Base-by-base conservation (phyloP, 257 asterid genomes). In the Nicotiana paniculata region DNA sequence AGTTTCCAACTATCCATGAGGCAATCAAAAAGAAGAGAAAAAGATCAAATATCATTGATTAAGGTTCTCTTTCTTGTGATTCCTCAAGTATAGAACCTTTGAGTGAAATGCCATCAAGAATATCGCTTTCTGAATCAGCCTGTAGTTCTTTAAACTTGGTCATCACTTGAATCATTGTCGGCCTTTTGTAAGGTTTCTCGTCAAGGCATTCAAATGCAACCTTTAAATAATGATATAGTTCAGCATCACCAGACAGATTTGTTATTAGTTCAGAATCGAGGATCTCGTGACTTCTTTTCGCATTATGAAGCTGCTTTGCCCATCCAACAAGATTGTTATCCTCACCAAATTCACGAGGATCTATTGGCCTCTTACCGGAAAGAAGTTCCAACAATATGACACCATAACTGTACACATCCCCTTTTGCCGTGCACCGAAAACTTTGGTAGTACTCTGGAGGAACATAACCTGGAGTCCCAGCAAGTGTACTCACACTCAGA, bases 391-490 rank as follows among this genome's bases (percentile, higher is more conserved):
- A 92, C 64, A 96, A 86, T 24, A 96, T 95, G 3, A 96, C 99
- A 0, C 99, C 99, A n/a, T 89, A 96, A 79, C 98, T 94, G 57
- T 96, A 96, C 21, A 96, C 99, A 15, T 96, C 99, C 15, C 99
- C 99, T 57, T 94, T 96, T 0, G 98, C 79, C 0, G 99, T 94
- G 94, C 99, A 96, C 69, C 98, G 81, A 28, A 96, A 96, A 81
- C 99, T 96, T 90, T 96, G 99, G 84, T 96, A 96, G 43, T 96
- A 96, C 86, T 96, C 99, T 0, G 99, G 99, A 0, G 99, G 99
- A 21, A 96, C 99, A 74, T 96, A 95, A 0, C 98, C 99, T 0
- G 98, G 99, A 4, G 98, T 93, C 9, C 99, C 99, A 0, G 99
- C 99, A 15, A 96, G 93, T 2, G 97, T 94, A 53, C 99, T 96